A percentile compares a stretch with the other conserved stretches of the same genome.
Conservation (phyloP, 2,329 filamentous ascomycete genomes). For the Raffaelea ambrosiae region DNA sequence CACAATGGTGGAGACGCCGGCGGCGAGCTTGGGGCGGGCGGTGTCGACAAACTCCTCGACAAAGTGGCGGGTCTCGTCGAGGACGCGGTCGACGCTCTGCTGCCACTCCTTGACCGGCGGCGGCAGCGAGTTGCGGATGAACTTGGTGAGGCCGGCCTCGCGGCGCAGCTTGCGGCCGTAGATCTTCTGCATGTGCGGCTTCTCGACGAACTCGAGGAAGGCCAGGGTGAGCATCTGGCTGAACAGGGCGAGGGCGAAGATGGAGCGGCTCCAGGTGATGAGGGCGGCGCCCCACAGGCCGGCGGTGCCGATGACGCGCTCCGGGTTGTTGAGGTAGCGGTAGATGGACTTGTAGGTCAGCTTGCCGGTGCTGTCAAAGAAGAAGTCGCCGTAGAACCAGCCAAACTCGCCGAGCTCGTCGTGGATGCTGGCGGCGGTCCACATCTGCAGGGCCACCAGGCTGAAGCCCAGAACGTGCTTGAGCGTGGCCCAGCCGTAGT, state of each 20-base stretch:
- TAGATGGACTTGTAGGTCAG: slow-evolving; percentile 96
- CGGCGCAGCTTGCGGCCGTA: slow-evolving; percentile 77
- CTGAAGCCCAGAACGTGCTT: slow-evolving; percentile 78
- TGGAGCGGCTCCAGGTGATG: slow-evolving; percentile 80
- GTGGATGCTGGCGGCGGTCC: slow-evolving; percentile 90
- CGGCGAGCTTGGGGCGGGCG: slow-evolving; percentile 76
- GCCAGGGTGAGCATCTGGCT: slow-evolving; percentile 78
- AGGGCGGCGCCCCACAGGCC: slow-evolving; percentile 93
- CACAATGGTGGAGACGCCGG: slow-evolving; percentile 78
- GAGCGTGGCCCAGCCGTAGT: slow-evolving; percentile 73
- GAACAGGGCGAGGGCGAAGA: slow-evolving; percentile 78
- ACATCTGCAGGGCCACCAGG: slow-evolving; percentile 78
- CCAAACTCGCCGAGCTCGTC: slow-evolving; percentile 95
- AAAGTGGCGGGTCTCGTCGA: slow-evolving; percentile 75
- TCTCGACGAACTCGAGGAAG: slow-evolving; percentile 89
- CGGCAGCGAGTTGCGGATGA: slow-evolving; percentile 77
- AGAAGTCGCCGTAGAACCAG: slow-evolving; percentile 99
- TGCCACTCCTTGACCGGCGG: slow-evolving; percentile 76
- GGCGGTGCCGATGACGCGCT: slow-evolving; percentile 85
- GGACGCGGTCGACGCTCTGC: slow-evolving; percentile 75
- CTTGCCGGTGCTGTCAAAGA: slow-evolving; percentile 83
- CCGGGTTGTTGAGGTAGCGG: slow-evolving; percentile 94
- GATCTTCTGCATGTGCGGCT: slow-evolving; percentile 96
- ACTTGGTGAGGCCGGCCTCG: slow-evolving; percentile 88
- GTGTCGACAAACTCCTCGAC: slow-evolving; percentile 85